A percentile compares a stretch with the other conserved stretches of the same genome.
Conservation (phyloP, 768 basidiomycete genomes). For the Tricholoma terreum region DNA sequence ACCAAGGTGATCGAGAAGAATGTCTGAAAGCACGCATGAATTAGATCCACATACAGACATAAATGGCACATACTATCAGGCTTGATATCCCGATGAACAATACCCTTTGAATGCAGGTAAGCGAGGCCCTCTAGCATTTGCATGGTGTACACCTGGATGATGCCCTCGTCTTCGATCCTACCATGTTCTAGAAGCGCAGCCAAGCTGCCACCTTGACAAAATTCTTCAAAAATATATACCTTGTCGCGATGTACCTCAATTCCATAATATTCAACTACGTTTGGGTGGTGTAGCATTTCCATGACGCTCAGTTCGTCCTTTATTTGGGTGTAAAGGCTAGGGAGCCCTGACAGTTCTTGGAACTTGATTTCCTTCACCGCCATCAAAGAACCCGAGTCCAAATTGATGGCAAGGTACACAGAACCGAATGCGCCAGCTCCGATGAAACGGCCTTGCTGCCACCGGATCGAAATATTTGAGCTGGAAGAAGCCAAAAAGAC, state of each 20-base stretch:
- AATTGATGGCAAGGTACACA: constrained; percentile 98
- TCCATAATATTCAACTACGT: constrained; percentile 98
- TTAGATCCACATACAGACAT: background rate
- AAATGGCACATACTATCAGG: constrained; percentile 80
- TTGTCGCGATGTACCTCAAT: constrained; percentile 99
- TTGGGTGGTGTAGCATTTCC: constrained; percentile 97
- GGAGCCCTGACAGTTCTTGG: constrained; percentile 85
- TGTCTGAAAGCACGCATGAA: constrained; percentile 54
- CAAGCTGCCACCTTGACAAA: constrained; percentile 93
- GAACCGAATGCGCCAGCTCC: constrained; percentile 98
- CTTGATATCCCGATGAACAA: constrained; percentile 96
- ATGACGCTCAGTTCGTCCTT: constrained; percentile 95
- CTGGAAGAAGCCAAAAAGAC: constrained; percentile 94
- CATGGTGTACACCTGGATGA: constrained; percentile 93
- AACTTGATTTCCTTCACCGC: constrained; percentile 99
- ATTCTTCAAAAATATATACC: constrained; percentile 99
- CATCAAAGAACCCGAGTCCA: constrained; percentile 95
- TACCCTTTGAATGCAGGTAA: constrained; percentile 89
- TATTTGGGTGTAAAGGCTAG: constrained; percentile 88
- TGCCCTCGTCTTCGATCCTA: constrained; percentile 93
- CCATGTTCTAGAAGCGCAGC: constrained; percentile 88
- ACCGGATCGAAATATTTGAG: constrained; percentile 92
- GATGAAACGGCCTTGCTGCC: constrained; percentile 98
- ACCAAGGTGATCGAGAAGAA: constrained; percentile 84
- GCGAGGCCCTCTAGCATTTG: constrained; percentile 95